Conservation (phyloP, 352 stramenopile genomes). For the Achlya hypogyna region DNA sequence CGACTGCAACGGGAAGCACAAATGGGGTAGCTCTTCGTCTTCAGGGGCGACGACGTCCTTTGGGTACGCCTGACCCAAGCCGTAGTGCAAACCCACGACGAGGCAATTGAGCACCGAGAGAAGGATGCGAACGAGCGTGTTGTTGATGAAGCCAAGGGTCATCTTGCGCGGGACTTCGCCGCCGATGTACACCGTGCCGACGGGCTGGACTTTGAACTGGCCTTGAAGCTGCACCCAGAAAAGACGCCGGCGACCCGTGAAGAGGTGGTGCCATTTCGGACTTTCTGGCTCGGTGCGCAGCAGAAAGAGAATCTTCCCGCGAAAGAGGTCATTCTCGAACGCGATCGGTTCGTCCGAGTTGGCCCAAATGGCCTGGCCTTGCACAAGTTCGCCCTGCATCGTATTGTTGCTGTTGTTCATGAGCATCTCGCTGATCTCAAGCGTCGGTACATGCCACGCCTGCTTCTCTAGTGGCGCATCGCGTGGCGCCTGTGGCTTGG, state of each 20-base stretch:
- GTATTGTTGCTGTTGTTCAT: background rate
- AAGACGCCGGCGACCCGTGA: conserved; percentile 35
- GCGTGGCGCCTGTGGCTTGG: background rate
- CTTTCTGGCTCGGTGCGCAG: conserved; percentile 29
- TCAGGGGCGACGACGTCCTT: conserved; percentile 20
- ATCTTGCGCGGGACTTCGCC: conserved; percentile 47
- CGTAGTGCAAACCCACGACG: conserved; percentile 42
- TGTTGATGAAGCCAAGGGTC: conserved; percentile 50
- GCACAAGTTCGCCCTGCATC: background rate
- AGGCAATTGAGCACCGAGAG: conserved; percentile 47
- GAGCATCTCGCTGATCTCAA: conserved; percentile 18
- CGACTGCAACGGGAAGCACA: conserved; percentile 51
- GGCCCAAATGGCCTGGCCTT: conserved; percentile 26
- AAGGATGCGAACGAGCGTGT: conserved; percentile 38
- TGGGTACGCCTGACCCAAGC: conserved; percentile 33
- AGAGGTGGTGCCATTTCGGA: conserved; percentile 27
- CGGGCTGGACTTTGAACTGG: conserved; percentile 51
- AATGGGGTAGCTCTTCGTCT: conserved; percentile 50
- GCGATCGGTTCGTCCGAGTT: conserved; percentile 30
- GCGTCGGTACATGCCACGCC: conserved; percentile 18
- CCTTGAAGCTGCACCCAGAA: conserved; percentile 62
- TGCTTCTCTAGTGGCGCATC: background rate
- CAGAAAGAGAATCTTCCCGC: conserved; percentile 58
- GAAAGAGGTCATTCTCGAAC: conserved; percentile 76
- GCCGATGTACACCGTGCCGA: conserved; percentile 48